Evolutionary conservation across 768 basidiomycete genomes (phyloP), one percentile per base, ranked within the genome.

Genomic region (Clitopilus hobsonii): DNA sequence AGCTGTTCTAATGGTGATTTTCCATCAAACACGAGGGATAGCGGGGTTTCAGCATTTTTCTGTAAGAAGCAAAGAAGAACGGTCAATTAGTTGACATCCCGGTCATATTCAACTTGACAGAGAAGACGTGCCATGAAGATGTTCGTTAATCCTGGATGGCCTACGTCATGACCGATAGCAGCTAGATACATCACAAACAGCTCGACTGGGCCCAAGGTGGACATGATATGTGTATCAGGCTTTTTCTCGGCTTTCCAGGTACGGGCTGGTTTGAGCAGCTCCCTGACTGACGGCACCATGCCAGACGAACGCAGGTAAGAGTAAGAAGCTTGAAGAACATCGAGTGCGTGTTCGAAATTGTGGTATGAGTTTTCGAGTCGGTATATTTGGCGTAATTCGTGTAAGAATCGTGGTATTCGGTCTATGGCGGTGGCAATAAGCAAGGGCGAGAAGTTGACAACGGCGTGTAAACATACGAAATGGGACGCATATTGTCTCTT

Each of bases 111-210:
- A 20, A 45, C 16, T 23, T 16, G 1, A 23, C 48, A 54, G 41
- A 45, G 38, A 25, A 10, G 49, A 79, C 84, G 68, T 63, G 92
- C 94, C 90, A 98, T 91, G 72, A 98, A 98, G 13, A 83, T 74
- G 66, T 98, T 98, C 23, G 88, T 89, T 55, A 98, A 82, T 0
- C 97, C 97, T 0, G 97, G 97, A 71, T 99, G 97, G 0, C 93
- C 96, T 16, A 93, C 94, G 68, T 99, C 97, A 65, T 99, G 97
- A 0, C 97, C 97, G 62, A 99, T 93, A 38, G 95, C 95, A 1
- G 92, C 94, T 53, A 99, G 76, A 62, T 88, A 89, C 13, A 98
- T 70, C 1, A 89, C 82, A 62, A 98, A 88, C 13, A 98, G 71
- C 63, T 98, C 95, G 53, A 82, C 77, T 20, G 84, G 82, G 1